A percentile compares a stretch with the other conserved stretches of the same genome.
phyloP scores from a whole-genome alignment of 805 yeast species.

The Debaryomyces hansenii region DNA sequence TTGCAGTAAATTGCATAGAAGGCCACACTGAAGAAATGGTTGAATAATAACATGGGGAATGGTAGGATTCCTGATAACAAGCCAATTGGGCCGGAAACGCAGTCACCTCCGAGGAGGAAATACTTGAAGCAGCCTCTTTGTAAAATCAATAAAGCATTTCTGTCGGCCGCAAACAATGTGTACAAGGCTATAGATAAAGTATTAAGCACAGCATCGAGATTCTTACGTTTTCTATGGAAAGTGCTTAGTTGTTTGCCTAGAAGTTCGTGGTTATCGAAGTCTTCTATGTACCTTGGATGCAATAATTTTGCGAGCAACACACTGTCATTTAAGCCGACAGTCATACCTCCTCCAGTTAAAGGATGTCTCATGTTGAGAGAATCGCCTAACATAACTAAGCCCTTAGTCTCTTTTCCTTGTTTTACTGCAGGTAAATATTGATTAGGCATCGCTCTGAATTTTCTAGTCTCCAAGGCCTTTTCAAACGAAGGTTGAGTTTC shows the following conservation, averaged over 20 bases:
- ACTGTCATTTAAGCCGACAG: conserved; percentile 91
- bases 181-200: conserved; percentile 89
- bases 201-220: conserved; percentile 79
- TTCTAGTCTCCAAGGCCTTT: conserved; percentile 53
- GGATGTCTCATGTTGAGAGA: conserved; percentile 98
- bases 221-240: conserved; percentile 79
- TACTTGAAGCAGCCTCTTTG: conserved; percentile 90
- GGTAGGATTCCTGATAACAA: conserved; percentile 82
- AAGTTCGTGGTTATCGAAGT: conserved; percentile 55
- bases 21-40: conserved; percentile 90
- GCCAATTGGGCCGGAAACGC: conserved; percentile 76
- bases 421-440: conserved; percentile 80
- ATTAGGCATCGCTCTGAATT: conserved; percentile 88
- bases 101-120: conserved; percentile 80
- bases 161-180: conserved; percentile 86
- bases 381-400: conserved; percentile 85
- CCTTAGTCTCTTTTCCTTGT: conserved; percentile 54
- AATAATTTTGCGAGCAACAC: conserved; percentile 65
- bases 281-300: conserved; percentile 51
- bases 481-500: conserved; percentile 64
- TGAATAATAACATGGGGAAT: conserved; percentile 68
- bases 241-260: conserved; percentile 58
- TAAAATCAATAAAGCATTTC: conserved; percentile 58
- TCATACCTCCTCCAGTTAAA: conserved; percentile 98
- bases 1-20: conserved; percentile 76